Evolutionary conservation across 352 stramenopile genomes (phyloP), one percentile per base, ranked within the genome.

Genomic region (Pythium myriotylum): DNA sequence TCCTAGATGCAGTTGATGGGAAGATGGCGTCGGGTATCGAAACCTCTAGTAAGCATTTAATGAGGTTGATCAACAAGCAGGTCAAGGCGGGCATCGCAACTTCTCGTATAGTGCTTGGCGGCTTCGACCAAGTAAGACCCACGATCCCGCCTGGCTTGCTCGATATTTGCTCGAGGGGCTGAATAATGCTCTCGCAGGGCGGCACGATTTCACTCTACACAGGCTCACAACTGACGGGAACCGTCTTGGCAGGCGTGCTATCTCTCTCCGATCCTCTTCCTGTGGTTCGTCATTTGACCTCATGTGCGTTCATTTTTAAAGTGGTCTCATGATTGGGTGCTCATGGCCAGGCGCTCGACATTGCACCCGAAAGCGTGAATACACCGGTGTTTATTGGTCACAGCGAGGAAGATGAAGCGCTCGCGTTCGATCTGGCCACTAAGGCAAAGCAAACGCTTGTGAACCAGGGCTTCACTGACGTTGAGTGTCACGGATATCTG

Each of bases 21-120:
- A 92, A 98, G 67, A 79, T 86, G 17, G 92, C 84, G 37, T 69
- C 88, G 8, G 94, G 95, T 16, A 98, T 99, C 43, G 82, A 97
- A 16, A 76, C 76, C 39, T 96, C 88, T 2, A 71, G 72, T 37
- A 71, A 84, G 20, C 74, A 73, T 12, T 72, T 98, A 43, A 65
- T 84, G 40, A 29, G 54, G 1, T 81, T 98, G 26, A 82, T 99
- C 17, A 69, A 97, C 47, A 82, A 91, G 43, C 75, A 92, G 64
- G 73, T 87, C 35, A 67, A 58, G 16, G 67, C 27, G 20, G 84
- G 84, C 26, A 89, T 98, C 24, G 85, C 91, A 0, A 85, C 92
- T 61, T 88, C 74, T 47, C 91, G 91, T 20, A 97, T 99, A 61
- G 86, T 98, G 6, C 71, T 99, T 32, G 93, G 86, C 14, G 96